phyloP scores from a whole-genome alignment of 2,329 filamentous ascomycete genomes.

The Alternaria incomplexa region DNA sequence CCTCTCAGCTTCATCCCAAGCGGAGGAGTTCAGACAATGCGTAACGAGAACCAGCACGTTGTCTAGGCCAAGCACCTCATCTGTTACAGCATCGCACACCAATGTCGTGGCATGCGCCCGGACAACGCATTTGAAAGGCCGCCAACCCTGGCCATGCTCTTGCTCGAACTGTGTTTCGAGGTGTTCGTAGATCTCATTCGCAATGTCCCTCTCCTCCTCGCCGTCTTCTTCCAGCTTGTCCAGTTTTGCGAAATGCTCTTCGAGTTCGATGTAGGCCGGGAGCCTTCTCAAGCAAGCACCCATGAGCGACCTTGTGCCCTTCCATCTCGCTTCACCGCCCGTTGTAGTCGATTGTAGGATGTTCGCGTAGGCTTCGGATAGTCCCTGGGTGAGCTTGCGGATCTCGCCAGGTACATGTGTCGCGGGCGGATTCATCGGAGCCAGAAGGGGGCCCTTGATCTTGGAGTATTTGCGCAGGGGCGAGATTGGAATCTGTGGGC shows the following conservation, averaged over 20 bases:
- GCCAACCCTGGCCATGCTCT: constrained; percentile 44
- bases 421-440: constrained; percentile 26
- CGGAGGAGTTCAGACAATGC: constrained; percentile 38
- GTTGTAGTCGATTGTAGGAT: constrained; percentile 40
- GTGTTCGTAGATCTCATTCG: constrained; percentile 49
- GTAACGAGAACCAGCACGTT: constrained; percentile 33
- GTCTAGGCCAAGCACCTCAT: constrained; percentile 36
- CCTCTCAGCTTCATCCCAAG: constrained; percentile 45
- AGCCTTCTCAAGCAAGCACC: constrained; percentile 49
- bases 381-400: constrained; percentile 38
- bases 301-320: constrained; percentile 48
- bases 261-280: constrained; percentile 50
- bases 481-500: constrained; percentile 37
- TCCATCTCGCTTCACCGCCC: constrained; percentile 27
- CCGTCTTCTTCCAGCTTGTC: constrained; percentile 37
- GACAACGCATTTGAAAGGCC: constrained; percentile 49
- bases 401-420: constrained; percentile 31
- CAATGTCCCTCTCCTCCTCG: constrained; percentile 43
- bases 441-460: constrained; percentile 32
- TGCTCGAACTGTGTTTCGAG: constrained; percentile 48
- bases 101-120: constrained; percentile 50
- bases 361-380: constrained; percentile 43
- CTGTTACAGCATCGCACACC: constrained; percentile 45
- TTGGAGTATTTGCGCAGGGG: constrained; percentile 31
- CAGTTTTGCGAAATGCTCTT: constrained; percentile 46